Conservation (phyloP, 345 rosid species). For the Eucalyptus dawsonii region DNA sequence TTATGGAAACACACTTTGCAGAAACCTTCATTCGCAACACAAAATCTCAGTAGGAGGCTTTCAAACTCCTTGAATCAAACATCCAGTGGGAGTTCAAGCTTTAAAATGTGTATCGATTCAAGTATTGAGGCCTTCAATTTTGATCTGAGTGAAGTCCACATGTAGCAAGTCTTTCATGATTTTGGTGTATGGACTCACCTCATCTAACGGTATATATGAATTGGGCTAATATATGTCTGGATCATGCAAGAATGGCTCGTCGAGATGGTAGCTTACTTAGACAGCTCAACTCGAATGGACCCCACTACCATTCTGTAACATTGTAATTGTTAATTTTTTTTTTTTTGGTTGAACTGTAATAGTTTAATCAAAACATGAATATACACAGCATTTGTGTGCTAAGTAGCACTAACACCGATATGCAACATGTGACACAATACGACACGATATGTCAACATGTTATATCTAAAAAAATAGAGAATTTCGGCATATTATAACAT, state of each 20-base stretch:
- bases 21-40: not conserved
- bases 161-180: not conserved
- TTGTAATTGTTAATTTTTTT: too few relatives aligned
- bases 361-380: not conserved
- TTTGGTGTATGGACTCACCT: not conserved
- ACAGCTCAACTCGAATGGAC: not conserved
- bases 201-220: not conserved
- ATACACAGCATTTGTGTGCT: too few relatives aligned
- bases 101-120: too few relatives aligned
- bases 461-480: too few relatives aligned
- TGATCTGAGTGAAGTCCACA: not conserved
- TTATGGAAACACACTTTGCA: not conserved
- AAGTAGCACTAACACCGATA: too few relatives aligned
- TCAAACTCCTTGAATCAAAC: not conserved
- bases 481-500: too few relatives aligned
- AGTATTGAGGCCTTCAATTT: not conserved
- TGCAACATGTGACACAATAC: too few relatives aligned
- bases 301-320: not conserved
- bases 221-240: not conserved
- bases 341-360: not conserved
- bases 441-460: too few relatives aligned
- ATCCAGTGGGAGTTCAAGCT: too few relatives aligned
- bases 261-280: not conserved
- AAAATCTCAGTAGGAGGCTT: not conserved
- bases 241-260: not conserved